A percentile compares a stretch with the other conserved stretches of the same genome.
These are phyloP conservation scores for Polytrichum commune DNA, from an alignment of 225 moss, liverwort and hornwort genomes.

Conservation along the genomic window DNA sequence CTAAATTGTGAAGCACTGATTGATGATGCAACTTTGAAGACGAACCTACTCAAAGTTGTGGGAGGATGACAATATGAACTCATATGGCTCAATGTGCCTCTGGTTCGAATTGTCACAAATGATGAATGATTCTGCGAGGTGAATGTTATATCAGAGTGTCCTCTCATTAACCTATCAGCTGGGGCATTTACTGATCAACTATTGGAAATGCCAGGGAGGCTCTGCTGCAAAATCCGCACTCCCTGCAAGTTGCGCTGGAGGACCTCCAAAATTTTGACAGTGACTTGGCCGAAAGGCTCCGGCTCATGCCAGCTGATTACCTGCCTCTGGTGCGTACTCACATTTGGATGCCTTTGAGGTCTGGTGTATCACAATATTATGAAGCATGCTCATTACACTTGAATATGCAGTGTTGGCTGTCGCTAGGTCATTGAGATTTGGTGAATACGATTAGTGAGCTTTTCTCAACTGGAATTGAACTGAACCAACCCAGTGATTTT, in stretches of 20 bases:
- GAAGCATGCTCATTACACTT: no score
- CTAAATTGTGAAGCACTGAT: no score
- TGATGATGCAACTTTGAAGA: no score
- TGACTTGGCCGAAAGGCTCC: constrained; percentile 62
- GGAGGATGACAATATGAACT: background rate
- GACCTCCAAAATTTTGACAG: constrained; percentile 83
- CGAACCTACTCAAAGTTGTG: background rate
- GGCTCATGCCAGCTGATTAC: constrained; percentile 76
- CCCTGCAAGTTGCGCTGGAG: constrained; percentile 69
- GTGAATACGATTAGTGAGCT: no score
- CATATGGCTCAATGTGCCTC: background rate
- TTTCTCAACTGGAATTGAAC: no score
- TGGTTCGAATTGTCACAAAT: background rate
- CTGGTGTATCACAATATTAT: no score
- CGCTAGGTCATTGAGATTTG: no score
- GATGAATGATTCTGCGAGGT: no score
- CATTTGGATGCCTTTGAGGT: background rate
- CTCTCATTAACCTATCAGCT: background rate
- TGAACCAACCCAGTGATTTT: no score
- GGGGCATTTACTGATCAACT: constrained; percentile 5
- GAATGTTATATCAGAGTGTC: background rate
- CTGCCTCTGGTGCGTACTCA: constrained; percentile 56
- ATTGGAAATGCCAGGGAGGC: constrained; percentile 47
- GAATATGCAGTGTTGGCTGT: no score
- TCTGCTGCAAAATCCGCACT: constrained; percentile 63